phyloP scores from a whole-genome alignment of 2,329 filamentous ascomycete genomes.

The Penicillium fuscoglaucum region DNA sequence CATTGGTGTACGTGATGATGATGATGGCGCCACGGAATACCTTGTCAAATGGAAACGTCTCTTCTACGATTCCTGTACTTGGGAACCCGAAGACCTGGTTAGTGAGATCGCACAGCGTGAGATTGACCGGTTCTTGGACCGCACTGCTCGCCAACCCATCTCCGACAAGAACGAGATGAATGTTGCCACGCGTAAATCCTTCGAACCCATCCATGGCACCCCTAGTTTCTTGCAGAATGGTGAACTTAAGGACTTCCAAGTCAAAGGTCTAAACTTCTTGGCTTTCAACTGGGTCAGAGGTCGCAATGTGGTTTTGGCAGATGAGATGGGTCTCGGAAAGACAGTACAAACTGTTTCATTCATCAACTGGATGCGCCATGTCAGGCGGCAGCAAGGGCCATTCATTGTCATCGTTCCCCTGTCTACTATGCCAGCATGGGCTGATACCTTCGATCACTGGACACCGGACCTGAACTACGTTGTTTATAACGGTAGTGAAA shows the following conservation, averaged over 20 bases:
- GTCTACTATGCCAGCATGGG: conserved; percentile 97
- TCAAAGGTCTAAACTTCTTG: conserved; percentile 91
- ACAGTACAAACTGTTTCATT: conserved; percentile 97
- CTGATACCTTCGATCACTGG: conserved; percentile 96
- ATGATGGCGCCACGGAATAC: conserved; percentile 76
- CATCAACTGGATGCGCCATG: conserved; percentile 93
- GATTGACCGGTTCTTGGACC: conserved; percentile 88
- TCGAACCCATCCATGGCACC: conserved; percentile 75
- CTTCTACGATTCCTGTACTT: conserved; percentile 91
- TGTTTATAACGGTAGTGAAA: conserved; percentile 88
- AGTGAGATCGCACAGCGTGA: conserved; percentile 78
- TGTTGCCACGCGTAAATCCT: conserved; percentile 67
- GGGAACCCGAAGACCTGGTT: conserved; percentile 78
- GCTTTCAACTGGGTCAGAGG: conserved; percentile 92
- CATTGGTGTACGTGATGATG: conserved; percentile 77
- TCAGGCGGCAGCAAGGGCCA: conserved; percentile 84
- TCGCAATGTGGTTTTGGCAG: conserved; percentile 94
- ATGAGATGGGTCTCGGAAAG: conserved; percentile 98
- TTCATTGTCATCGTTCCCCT: conserved; percentile 97
- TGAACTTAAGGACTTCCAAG: conserved; percentile 86
- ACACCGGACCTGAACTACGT: conserved; percentile 95
- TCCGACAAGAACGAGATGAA: conserved; percentile 79
- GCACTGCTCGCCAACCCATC: conserved; percentile 74
- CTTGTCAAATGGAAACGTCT: conserved; percentile 96
- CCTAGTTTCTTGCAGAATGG: conserved; percentile 83